phyloP scores from a whole-genome alignment of 108 stramenopile species.

The Skeletonema marinoi region DNA sequence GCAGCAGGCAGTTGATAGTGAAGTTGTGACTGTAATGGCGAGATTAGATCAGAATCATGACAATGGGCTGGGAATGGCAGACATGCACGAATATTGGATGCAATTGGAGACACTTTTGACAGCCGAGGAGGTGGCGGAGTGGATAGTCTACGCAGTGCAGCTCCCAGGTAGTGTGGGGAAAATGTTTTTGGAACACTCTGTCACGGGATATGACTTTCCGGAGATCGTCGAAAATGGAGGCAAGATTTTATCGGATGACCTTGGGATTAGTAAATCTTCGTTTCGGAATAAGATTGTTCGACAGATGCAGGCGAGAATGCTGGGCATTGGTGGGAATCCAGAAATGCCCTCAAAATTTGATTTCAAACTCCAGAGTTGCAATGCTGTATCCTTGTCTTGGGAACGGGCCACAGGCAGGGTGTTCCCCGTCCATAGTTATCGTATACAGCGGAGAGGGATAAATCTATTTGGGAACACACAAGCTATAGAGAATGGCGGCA shows the following conservation, averaged over 20 bases:
- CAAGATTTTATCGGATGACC: conserved; percentile 43
- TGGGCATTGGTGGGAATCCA: conserved; percentile 55
- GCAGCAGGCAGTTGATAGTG: conserved; percentile 21
- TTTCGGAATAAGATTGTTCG: conserved; percentile 48
- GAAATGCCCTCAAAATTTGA: conserved; percentile 9
- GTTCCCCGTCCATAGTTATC: conserved; percentile 70
- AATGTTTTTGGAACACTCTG: conserved; percentile 52
- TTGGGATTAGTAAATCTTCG: conserved; percentile 51
- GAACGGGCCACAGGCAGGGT: conserved; percentile 16
- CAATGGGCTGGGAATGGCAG: conserved; percentile 42
- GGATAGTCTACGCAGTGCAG: conserved; percentile 66
- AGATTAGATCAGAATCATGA: conserved; percentile 39
- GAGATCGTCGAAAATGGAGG: conserved; percentile 64
- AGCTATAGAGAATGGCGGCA: background rate
- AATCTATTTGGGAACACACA: conserved; percentile 19
- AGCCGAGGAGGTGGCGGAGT: conserved; percentile 62
- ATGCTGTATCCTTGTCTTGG: conserved; percentile 45
- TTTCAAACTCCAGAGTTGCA: conserved; percentile 33
- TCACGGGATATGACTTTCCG: conserved; percentile 71
- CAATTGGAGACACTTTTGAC: conserved; percentile 60
- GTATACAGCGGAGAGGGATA: conserved; percentile 47
- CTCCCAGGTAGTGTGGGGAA: conserved; percentile 57
- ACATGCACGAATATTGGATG: conserved; percentile 51
- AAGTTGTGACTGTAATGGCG: conserved; percentile 43
- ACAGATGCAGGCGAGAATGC: conserved; percentile 49